Conservation (phyloP, 2,329 filamentous ascomycete species). For the Dactylonectria macrodidyma region DNA sequence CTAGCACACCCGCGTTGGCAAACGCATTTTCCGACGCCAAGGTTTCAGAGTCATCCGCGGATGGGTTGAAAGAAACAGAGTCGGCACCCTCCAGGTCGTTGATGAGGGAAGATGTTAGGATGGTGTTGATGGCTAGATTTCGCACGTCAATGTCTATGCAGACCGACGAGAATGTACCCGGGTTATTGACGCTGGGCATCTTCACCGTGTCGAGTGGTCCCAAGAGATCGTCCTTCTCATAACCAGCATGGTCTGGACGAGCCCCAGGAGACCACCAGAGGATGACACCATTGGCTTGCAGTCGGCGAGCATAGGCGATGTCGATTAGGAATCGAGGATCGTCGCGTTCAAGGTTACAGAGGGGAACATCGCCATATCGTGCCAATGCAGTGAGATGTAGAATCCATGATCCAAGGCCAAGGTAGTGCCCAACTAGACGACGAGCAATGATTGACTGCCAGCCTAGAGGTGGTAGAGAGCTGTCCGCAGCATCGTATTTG, state of each 20-base stretch:
- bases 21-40: conserved; percentile 92
- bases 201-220: conserved; percentile 87
- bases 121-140: conserved; percentile 97
- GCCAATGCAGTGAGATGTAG: conserved; percentile 89
- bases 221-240: conserved; percentile 92
- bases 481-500: conserved; percentile 86
- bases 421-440: conserved; percentile 88
- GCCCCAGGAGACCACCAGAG: conserved; percentile 96
- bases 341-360: conserved; percentile 95
- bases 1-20: conserved; percentile 89
- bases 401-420: conserved; percentile 94
- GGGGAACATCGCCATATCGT: conserved; percentile 91
- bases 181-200: conserved; percentile 94
- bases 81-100: conserved; percentile 96
- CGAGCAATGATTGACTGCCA: conserved; percentile 94
- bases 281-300: conserved; percentile 93
- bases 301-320: conserved; percentile 89
- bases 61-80: conserved; percentile 83
- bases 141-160: conserved; percentile 96
- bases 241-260: conserved; percentile 93
- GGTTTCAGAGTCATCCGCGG: conserved; percentile 60
- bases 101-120: conserved; percentile 95
- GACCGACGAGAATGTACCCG: conserved; percentile 94
- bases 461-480: conserved; percentile 88
- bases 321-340: conserved; percentile 97